Evolutionary conservation across 2,329 filamentous ascomycete species (phyloP).

Genomic region (Colletotrichum siamense): DNA sequence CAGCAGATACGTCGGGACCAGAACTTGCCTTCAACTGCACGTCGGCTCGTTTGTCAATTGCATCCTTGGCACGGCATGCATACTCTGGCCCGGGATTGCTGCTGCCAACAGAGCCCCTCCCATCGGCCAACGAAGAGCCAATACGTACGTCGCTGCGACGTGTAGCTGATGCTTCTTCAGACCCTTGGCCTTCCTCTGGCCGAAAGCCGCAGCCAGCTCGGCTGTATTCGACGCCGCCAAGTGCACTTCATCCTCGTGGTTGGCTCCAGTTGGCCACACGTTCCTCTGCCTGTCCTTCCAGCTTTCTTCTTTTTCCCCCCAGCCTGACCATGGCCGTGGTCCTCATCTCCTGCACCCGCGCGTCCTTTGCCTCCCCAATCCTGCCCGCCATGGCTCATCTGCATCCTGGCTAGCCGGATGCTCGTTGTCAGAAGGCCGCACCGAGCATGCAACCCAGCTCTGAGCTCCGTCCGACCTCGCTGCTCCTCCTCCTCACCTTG

Average conservation of each 20-base stretch:
- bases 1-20: background rate
- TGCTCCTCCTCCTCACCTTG: background rate
- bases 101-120: background rate
- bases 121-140: background rate
- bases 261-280: background rate
- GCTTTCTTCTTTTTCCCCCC: conserved; percentile 2
- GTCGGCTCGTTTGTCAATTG: background rate
- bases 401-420: background rate
- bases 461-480: conserved; percentile 3
- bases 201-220: conserved; percentile 11
- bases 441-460: background rate
- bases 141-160: background rate
- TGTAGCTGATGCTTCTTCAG: background rate
- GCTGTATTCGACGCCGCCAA: conserved; percentile 6
- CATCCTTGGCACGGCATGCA: background rate
- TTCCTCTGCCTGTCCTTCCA: background rate
- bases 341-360: conserved; percentile 12
- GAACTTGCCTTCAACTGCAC: background rate
- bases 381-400: conserved; percentile 2
- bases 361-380: background rate
- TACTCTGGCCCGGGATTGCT: background rate
- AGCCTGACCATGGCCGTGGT: background rate
- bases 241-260: background rate
- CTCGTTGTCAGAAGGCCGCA: background rate
- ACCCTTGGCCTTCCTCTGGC: background rate